Evolutionary conservation across 208 protist species (phyloP).

Genomic region (Acanthamoeba sp.): DNA sequence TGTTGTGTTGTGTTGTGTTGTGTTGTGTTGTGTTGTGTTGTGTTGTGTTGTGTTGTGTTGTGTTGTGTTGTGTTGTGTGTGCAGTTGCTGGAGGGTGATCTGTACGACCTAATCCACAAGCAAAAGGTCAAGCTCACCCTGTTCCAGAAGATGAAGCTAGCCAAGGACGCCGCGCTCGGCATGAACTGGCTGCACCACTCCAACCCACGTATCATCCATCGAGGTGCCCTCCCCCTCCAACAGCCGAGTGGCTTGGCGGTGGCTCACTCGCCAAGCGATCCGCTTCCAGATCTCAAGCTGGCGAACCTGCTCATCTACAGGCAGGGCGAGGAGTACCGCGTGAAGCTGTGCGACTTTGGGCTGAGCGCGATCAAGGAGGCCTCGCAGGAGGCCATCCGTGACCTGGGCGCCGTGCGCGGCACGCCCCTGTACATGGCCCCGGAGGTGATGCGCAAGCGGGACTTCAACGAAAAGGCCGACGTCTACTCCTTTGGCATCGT

Average conservation of each 20-base stretch:
- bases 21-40: no score
- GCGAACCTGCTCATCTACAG: constrained; percentile 48
- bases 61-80: no score
- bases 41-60: no score
- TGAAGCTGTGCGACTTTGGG: constrained; percentile 70
- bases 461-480: constrained; percentile 70
- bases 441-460: constrained; percentile 56
- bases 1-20: no score
- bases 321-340: constrained; percentile 32
- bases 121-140: constrained; percentile 73
- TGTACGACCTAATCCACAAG: constrained; percentile 55
- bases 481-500: constrained; percentile 53
- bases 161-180: constrained; percentile 84
- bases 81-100: constrained; percentile 69
- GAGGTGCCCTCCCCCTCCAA: neutral
- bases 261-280: no score
- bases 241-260: no score
- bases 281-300: constrained; percentile 46
- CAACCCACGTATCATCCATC: constrained; percentile 82
- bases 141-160: constrained; percentile 83
- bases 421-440: constrained; percentile 66
- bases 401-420: constrained; percentile 24
- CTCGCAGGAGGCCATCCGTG: constrained; percentile 5
- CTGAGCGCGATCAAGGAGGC: constrained; percentile 66
- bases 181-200: constrained; percentile 86